Evolutionary conservation across 164 flowering plant species (phyloP), one percentile per base, ranked within the genome.

Genomic region (Chimonanthus praecox): DNA sequence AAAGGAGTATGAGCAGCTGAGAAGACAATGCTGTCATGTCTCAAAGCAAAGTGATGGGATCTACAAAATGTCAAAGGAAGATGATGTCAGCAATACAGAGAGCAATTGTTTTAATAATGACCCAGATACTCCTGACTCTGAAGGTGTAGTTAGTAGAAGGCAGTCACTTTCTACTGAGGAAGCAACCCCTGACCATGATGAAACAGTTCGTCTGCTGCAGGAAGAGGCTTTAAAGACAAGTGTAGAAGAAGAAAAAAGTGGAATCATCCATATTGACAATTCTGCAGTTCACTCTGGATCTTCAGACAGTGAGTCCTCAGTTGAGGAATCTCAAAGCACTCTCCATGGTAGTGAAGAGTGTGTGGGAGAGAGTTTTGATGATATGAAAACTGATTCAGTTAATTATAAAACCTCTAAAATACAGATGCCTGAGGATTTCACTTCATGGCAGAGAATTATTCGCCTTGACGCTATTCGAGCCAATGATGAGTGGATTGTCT

Each of bases 401-500:
- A 5, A 80, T 43, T 54, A 5, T 83, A 81, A 79, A 60, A 72
- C 50, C 54, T 71, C 85, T 7, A 73, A 82, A 65, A 60, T 67
- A 15, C 71, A 74, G 6, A 71, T 72, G 10, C 61, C 73, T 65
- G 99, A 95, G 82, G 94, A 92, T 78, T 93, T 89, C 73, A 77
- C 82, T 4, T 88, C 97, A 3, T 95, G 99, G 99, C 97, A 92
- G 78, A 87, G 98, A 49, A 95, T 93, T 47, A 95, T 95, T 44
- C 93, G 97, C 45, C 85, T 91, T 51, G 98, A 95, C 85, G 99
- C 99, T 2, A 78, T 90, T 45, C 90, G 99, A 45, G 92, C 97
- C 16, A 92, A 89, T 82, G 76, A 84, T 10, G 99, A 95, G 33
- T 93, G 97, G 97, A 72, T 87, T 2, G 79, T 81, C 3, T 89